A percentile compares a stretch with the other conserved stretches of the same genome.
These are phyloP conservation scores for Lasiosphaeria miniovina DNA, from an alignment of 495 filamentous ascomycete species.

Conservation along the genomic window DNA sequence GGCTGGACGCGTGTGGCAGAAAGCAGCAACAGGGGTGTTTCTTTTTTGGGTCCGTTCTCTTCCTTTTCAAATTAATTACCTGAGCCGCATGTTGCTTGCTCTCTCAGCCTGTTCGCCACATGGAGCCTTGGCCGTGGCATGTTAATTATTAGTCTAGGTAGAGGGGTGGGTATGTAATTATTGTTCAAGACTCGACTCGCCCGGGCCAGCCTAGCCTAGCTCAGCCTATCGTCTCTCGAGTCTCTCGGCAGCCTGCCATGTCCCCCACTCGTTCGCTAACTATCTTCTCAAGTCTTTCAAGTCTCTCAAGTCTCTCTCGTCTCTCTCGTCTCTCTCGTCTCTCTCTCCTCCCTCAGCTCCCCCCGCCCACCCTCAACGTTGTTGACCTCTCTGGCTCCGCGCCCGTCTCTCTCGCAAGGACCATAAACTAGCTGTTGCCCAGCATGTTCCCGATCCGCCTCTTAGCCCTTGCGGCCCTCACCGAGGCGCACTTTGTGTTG, in stretches of 20 bases:
- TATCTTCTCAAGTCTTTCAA: no score
- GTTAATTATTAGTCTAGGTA: no score
- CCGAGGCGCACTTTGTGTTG: conserved; percentile 6
- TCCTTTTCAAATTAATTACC: no score
- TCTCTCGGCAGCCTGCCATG: no score
- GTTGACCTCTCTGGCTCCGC: background rate
- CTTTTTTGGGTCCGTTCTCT: no score
- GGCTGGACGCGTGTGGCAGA: background rate
- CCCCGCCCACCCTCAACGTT: background rate
- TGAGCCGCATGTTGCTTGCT: background rate
- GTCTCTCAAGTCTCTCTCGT: no score
- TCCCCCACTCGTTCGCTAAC: no score
- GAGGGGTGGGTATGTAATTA: no score
- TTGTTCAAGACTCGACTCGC: background rate
- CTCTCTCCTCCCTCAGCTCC: no score
- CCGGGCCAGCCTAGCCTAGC: background rate
- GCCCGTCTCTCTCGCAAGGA: background rate
- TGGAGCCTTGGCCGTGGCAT: background rate
- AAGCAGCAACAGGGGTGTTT: background rate
- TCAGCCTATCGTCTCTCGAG: no score
- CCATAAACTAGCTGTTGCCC: background rate
- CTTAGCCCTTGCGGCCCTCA: background rate
- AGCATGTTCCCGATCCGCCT: background rate
- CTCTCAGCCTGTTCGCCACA: background rate
- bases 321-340: no score